Conservation (phyloP, 331 rosid genomes). For the Spiraea crenata region DNA sequence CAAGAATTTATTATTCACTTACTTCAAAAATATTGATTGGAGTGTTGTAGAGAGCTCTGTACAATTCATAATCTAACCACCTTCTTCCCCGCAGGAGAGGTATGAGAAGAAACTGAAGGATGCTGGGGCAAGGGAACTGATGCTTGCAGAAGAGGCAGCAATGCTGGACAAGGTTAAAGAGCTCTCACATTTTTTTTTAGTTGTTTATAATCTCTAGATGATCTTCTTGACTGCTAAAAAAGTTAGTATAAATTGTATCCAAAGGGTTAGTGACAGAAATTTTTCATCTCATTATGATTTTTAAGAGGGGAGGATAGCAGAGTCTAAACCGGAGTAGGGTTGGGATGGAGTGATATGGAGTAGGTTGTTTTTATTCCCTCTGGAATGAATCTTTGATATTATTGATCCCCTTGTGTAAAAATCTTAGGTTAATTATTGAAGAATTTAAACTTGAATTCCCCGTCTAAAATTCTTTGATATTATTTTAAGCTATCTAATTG, state of each 20-base stretch:
- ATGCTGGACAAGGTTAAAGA: slow-evolving; percentile 73
- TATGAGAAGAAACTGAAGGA: slow-evolving; percentile 81
- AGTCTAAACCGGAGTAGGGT: too few relatives aligned
- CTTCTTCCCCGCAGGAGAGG: slow-evolving; percentile 50
- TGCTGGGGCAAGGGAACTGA: slow-evolving; percentile 81
- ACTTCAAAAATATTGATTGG: neutral
- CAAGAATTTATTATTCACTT: neutral
- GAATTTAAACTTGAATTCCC: too few relatives aligned
- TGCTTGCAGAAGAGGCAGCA: slow-evolving; percentile 91
- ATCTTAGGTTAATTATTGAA: neutral
- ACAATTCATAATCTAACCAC: slow-evolving; percentile 13
- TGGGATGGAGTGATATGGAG: too few relatives aligned
- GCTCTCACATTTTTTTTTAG: slow-evolving; percentile 1
- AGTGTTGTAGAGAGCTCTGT: slow-evolving; percentile 24
- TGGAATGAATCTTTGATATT: neutral
- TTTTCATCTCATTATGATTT: too few relatives aligned
- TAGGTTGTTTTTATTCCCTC: too few relatives aligned
- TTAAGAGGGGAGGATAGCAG: too few relatives aligned
- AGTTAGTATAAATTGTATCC: too few relatives aligned
- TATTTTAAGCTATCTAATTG: too few relatives aligned
- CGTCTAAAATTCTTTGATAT: too few relatives aligned
- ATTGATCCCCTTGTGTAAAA: too few relatives aligned
- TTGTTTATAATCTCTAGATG: slow-evolving; percentile 12
- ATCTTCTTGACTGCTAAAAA: neutral
- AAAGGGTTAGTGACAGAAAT: too few relatives aligned